Evolutionary conservation across 1,284 basidiomycete species (phyloP), one percentile per base, ranked within the genome.

Genomic region (Ustilago esculenta): DNA sequence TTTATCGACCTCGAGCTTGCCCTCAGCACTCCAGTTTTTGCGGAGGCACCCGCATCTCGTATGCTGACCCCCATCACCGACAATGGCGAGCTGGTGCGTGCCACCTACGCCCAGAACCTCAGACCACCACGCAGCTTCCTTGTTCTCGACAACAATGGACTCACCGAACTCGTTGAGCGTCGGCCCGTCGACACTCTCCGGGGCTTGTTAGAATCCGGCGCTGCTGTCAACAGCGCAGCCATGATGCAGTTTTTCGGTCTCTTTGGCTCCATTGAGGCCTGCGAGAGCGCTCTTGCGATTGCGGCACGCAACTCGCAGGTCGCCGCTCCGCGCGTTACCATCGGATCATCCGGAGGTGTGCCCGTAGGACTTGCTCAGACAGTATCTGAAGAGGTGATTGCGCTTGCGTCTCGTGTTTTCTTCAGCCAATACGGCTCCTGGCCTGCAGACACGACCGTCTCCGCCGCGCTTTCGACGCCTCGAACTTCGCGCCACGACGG

Each of bases 261-360:
- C 14, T 77, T 61, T 25, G 79, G 73, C 30, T 70, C 72, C 8
- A 70, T 75, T 43, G 75, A 96, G 79, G 90, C 91, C 2, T 94
- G 92, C 76, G 90, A 92, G 12, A 94, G 95, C 89, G 87, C 93
- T n/a, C 85, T 96, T 12, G 90, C 88, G 14, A 80, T 85, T 46
- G 83, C 87, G 87, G 79, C 83, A 1, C 70, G 78, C 27, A 83
- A 84, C 47, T 75, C 79, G 11, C 68, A 78, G 32, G 57, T 73
- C 8, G 45, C 69, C 3, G 56, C 49, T 27, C 59, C 60, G 11
- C 64, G 60, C 30, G 67, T 68, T 35, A 53, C 54, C 20, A 55
- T 61, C 18, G 61, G 63, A 14, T 57, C 58, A 4, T 54, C 54
- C 29, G 48, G 60, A 3, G 58, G 47, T 9, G 44, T 55, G 2